Conservation (phyloP, 805 yeast species). For the Metschnikowia matae region DNA sequence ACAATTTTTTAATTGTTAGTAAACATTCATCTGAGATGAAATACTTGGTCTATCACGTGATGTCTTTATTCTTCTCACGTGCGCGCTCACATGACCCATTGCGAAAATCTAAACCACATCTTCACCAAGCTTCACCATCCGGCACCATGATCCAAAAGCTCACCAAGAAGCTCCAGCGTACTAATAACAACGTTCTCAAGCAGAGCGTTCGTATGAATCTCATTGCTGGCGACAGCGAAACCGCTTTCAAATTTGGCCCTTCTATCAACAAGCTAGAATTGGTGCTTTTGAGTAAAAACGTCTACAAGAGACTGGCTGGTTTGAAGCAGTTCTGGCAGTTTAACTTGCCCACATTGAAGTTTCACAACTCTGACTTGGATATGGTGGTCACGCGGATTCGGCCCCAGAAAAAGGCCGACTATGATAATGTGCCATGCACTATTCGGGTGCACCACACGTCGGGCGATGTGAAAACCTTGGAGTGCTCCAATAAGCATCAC, state of each 20-base stretch:
- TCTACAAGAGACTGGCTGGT: constrained; percentile 54
- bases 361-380: constrained; percentile 72
- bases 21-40: too few species aligned
- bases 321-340: constrained; percentile 72
- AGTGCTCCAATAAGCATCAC: constrained; percentile 49
- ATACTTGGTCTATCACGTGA: neutral
- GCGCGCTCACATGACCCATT: neutral
- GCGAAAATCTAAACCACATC: neutral
- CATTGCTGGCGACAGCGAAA: constrained; percentile 45
- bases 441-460: constrained; percentile 10
- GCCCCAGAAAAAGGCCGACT: constrained; percentile 11
- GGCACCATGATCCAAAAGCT: constrained; percentile 5
- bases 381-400: constrained; percentile 56
- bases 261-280: constrained; percentile 43
- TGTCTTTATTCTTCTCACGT: neutral
- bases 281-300: constrained; percentile 42
- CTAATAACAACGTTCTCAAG: constrained; percentile 28
- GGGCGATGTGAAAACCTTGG: constrained; percentile 30
- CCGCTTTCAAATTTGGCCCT: constrained; percentile 30
- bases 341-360: constrained; percentile 71
- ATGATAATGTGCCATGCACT: constrained; percentile 12
- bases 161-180: constrained; percentile 11
- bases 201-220: constrained; percentile 49
- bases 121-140: neutral
- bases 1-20: too few species aligned